Base-by-base conservation (phyloP, 1,284 basidiomycete genomes). In the Lignosus rhinocerotis region DNA sequence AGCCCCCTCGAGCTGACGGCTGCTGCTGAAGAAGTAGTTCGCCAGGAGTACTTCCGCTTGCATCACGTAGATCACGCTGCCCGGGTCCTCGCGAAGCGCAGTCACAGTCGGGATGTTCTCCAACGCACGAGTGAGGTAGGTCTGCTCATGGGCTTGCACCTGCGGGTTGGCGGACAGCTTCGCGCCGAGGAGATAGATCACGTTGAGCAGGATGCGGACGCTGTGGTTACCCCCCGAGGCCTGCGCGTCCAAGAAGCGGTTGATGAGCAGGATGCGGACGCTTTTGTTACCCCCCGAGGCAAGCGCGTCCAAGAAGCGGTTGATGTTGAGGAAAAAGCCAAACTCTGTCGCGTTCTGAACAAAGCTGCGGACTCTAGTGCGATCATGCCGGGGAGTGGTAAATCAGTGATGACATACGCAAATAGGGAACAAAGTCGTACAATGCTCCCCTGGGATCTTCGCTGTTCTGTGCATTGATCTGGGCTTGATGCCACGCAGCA, bases 41-140 rank as follows among this genome's bases (percentile, higher is more conserved):
- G 78, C 73, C 19, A 83, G 70, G 8, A 83, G 71, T 3, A 80
- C 70, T 53, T 81, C 78, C 0, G 79, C 78, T 61, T 81, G 79
- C 38, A 81, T 73, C 12, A 70, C 71, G 51, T 80, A 75, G 14
- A 80, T 63, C 6, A 77, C 70, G 43, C 69, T 69, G 38, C 71
- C 66, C 3, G 78, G 74, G 56, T 78, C 72, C 11, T 72, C 66
- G 14, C 67, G 56, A 44, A 56, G 73, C 44, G 68, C 73, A 55
- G 62, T 70, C 47, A 67, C 72, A 56, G 62, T 70, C 10, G 74
- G 68, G 49, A 70, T 71, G 32, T 65, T 55, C 31, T 76, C 65
- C 47, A 76, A 58, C 5, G 67, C 66, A 31, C 71, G 65, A 39
- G 68, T 60, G 53, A 75, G 69, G 50, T 72, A 72, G 12, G 58